These are phyloP conservation scores for Pichia sp. DNA, from an alignment of 1,139 yeast species.

Conservation along the genomic window DNA sequence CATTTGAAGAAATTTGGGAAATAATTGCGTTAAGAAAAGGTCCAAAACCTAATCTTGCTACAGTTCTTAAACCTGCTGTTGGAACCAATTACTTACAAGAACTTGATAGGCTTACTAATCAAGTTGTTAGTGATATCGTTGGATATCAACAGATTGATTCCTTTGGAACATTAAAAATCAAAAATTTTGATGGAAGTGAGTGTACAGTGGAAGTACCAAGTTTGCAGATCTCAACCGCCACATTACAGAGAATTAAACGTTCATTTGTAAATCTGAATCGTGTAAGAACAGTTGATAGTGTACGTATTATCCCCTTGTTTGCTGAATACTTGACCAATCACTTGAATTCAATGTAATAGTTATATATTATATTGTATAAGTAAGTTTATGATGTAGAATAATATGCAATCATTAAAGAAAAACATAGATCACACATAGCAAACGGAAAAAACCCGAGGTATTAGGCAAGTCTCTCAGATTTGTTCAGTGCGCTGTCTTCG, in stretches of 20 bases:
- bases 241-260: constrained; percentile 76
- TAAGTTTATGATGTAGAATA: too few relatives aligned
- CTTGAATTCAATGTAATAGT: too few relatives aligned
- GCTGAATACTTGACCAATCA: constrained; percentile 65
- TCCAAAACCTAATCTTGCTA: constrained; percentile 72
- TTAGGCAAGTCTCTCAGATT: too few relatives aligned
- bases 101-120: constrained; percentile 66
- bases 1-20: constrained; percentile 68
- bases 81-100: constrained; percentile 73
- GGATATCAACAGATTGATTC: constrained; percentile 56
- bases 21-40: constrained; percentile 58
- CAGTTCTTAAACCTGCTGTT: constrained; percentile 64
- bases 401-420: too few relatives aligned
- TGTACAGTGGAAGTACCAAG: constrained; percentile 58
- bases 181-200: constrained; percentile 24
- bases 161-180: constrained; percentile 39
- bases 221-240: constrained; percentile 60
- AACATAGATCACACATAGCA: too few relatives aligned
- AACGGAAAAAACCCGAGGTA: too few relatives aligned
- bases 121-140: constrained; percentile 50
- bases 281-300: constrained; percentile 63
- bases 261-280: constrained; percentile 75
- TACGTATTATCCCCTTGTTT: constrained; percentile 63
- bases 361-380: too few relatives aligned
- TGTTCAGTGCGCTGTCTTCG: too few relatives aligned